Base-by-base conservation (phyloP, 306 rosid genomes). In the Prunus armeniaca region DNA sequence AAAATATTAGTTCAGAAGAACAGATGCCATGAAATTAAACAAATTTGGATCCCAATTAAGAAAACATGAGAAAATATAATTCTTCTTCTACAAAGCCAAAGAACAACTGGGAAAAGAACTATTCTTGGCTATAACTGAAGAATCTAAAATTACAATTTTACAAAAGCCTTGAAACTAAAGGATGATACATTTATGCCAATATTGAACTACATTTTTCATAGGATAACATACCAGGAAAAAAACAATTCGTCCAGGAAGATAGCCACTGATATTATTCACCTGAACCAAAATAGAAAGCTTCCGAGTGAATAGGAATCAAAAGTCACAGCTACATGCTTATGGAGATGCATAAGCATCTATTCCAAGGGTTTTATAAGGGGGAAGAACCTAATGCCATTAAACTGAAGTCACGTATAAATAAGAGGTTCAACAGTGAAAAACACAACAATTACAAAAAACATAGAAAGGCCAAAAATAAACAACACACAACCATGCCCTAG, bases 241-340 rank as follows among this genome's bases (percentile, higher is more conserved):
- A 49, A 95, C 98, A 83, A 91, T 92, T 72, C 99, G 91, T 49
- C 99, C 99, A 51, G 99, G 99, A 75, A 95, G 99, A 87, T 95
- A 95, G 74, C 99, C 98, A 72, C 99, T 91, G 89, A 95, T 95
- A 79, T 95, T 95, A 81, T 95, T 95, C 78, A 95, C 98, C 99
- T 95, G 83, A 82, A 86, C 65, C 84, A 81, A 82, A 83, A 75
- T 17, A 58, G 3, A 75, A 70, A 70, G 27, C 41, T 49, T 49
- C 60, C 32, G 17, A 67, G 51, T 38, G 56, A 68, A 73, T 41
- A 83, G 34, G 72, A 72, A 57, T 57, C 45, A 61, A 67, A 77
- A 79, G 58, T 60, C 74, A 76, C 55, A 69, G 32, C 11, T 32
- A 64, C 25, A 22, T 2, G 1, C 45, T 18, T 1, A 47, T 19